Evolutionary conservation across 257 asterid genomes (phyloP).

Genomic region (Primulina eburnea): DNA sequence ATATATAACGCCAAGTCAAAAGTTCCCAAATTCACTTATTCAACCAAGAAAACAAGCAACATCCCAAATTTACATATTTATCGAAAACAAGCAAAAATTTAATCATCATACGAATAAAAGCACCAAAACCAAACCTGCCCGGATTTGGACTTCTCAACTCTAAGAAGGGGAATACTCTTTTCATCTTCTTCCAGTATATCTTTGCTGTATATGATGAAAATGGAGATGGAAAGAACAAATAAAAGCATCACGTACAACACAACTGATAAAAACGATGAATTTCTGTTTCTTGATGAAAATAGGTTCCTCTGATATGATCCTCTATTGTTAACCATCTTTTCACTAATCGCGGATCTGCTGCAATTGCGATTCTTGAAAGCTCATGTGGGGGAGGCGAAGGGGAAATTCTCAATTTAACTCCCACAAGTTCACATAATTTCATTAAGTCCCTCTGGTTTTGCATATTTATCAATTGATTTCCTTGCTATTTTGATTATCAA

Average conservation of each 20-base stretch:
- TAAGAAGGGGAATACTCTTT: slow-evolving; percentile 31
- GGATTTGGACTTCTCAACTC: slow-evolving; percentile 31
- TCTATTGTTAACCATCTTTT: slow-evolving; percentile 44
- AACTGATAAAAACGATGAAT: slow-evolving; percentile 45
- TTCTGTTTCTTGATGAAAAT: slow-evolving; percentile 34
- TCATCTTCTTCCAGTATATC: slow-evolving; percentile 63
- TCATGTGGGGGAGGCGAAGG: not conserved
- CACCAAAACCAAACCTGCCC: slow-evolving; percentile 36
- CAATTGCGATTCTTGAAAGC: not conserved
- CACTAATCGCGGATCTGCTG: slow-evolving; percentile 23
- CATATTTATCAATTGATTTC: no score
- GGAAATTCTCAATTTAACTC: not conserved
- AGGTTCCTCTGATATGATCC: slow-evolving; percentile 33
- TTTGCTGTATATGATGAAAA: slow-evolving; percentile 56
- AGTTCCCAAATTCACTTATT: not conserved
- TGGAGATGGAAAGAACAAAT: slow-evolving; percentile 56
- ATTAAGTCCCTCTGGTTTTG: not conserved
- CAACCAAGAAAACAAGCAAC: not conserved
- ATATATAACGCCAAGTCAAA: not conserved
- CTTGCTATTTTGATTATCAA: no score
- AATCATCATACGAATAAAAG: not conserved
- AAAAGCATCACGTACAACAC: slow-evolving; percentile 49
- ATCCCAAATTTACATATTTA: not conserved
- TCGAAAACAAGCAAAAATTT: not conserved
- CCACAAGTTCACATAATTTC: not conserved